Conservation (phyloP, 495 filamentous ascomycete genomes). For the Immersiella caudata region DNA sequence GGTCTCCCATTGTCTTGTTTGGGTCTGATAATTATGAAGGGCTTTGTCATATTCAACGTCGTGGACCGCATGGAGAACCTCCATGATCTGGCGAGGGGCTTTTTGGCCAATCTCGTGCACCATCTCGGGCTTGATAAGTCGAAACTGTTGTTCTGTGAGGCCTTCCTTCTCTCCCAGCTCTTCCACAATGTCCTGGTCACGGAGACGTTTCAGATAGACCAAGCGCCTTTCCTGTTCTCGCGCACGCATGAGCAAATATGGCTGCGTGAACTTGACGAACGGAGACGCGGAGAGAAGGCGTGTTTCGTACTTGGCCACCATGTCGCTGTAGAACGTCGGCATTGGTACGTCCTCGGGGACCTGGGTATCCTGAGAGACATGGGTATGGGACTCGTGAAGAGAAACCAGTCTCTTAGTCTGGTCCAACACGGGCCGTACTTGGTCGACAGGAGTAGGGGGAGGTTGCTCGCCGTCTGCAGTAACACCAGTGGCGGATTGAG, state of each 20-base stretch:
- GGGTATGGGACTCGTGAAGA: conserved; percentile 49
- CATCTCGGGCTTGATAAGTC: conserved; percentile 92
- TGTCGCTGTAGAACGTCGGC: conserved; percentile 90
- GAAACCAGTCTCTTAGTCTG: conserved; percentile 41
- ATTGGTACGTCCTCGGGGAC: conserved; percentile 85
- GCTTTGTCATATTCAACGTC: conserved; percentile 97
- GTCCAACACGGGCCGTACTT: conserved; percentile 20
- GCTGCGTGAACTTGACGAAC: conserved; percentile 92
- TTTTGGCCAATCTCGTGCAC: conserved; percentile 77
- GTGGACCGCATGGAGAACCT: conserved; percentile 91
- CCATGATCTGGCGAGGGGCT: conserved; percentile 81
- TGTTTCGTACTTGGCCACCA: conserved; percentile 89
- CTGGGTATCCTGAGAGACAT: conserved; percentile 51
- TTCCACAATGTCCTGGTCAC: conserved; percentile 72
- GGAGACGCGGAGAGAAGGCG: conserved; percentile 95
- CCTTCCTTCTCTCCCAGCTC: conserved; percentile 62
- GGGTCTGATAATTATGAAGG: conserved; percentile 88
- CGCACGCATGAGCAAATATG: conserved; percentile 87
- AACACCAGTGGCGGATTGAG: conserved; percentile 17
- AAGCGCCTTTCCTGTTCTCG: conserved; percentile 86
- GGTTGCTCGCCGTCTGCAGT: conserved; percentile 14
- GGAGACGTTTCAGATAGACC: conserved; percentile 75
- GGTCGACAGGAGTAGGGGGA: conserved; percentile 7
- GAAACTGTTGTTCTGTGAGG: conserved; percentile 68
- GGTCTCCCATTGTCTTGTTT: conserved; percentile 93